A percentile compares a stretch with the other conserved stretches of the same genome.
Evolutionary conservation across 2,329 filamentous ascomycete genomes (phyloP).

Genomic region (Bipolaris victoriae): DNA sequence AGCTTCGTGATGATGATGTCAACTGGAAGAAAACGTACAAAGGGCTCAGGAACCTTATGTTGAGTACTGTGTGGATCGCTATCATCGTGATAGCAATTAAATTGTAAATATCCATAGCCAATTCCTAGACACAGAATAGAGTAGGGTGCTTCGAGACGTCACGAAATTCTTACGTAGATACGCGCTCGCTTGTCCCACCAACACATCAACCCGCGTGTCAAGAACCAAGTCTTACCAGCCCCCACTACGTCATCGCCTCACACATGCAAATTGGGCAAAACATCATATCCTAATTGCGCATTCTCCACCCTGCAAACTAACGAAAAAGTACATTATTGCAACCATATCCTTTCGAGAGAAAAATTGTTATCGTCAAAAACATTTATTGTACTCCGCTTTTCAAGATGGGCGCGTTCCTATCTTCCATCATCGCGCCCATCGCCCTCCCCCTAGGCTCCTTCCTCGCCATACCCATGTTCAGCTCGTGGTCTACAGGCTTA

Average conservation of each 20-base stretch:
- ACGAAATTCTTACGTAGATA: background rate
- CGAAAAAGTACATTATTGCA: too few relatives aligned
- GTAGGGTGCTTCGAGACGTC: too few relatives aligned
- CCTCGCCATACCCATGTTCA: constrained; percentile 74
- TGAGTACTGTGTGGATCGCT: background rate
- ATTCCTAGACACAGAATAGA: too few relatives aligned
- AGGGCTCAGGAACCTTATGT: background rate
- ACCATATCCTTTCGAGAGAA: too few relatives aligned
- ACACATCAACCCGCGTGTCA: constrained; percentile 1
- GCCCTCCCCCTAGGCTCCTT: constrained; percentile 60
- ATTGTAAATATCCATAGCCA: too few relatives aligned
- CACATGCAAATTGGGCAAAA: constrained; percentile 3
- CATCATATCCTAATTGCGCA: background rate
- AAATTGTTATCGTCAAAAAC: background rate
- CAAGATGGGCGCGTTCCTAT: constrained; percentile 38
- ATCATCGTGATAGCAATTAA: background rate
- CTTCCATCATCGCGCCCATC: constrained; percentile 39
- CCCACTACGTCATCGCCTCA: constrained; percentile 14
- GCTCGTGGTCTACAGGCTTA: constrained; percentile 77
- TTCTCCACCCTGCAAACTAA: background rate
- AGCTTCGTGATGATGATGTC: background rate
- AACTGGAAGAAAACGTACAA: background rate
- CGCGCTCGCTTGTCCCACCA: constrained; percentile 8
- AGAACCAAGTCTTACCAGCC: constrained; percentile 11
- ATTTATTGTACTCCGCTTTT: background rate